Evolutionary conservation across 352 stramenopile species (phyloP).

Genomic region (Pythium sukuiense): DNA sequence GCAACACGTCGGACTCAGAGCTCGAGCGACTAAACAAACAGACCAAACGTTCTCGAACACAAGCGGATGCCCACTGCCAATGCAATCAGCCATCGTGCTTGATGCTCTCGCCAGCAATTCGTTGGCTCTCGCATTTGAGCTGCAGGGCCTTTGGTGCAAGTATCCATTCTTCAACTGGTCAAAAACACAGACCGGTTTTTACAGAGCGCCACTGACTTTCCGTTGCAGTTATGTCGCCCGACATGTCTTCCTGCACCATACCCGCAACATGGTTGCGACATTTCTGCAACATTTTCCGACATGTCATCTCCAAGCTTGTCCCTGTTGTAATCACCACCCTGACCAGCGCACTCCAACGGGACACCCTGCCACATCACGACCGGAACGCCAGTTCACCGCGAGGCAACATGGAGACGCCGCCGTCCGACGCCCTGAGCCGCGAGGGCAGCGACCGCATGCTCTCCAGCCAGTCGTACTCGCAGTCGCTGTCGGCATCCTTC

Average conservation of each 20-base stretch:
- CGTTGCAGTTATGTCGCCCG: neutral
- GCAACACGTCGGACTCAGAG: no score
- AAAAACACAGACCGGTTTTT: neutral
- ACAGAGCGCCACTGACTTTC: neutral
- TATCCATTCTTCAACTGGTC: conserved; percentile 1
- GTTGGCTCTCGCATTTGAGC: neutral
- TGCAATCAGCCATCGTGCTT: no score
- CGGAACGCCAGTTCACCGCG: neutral
- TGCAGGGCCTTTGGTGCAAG: neutral
- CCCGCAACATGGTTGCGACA: neutral
- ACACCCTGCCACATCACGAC: neutral
- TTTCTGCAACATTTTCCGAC: neutral
- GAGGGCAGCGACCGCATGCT: conserved; percentile 4
- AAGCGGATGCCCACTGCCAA: no score
- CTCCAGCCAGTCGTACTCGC: neutral
- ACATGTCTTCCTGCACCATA: neutral
- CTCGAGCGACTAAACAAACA: neutral
- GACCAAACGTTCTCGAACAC: neutral
- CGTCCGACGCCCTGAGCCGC: conserved; percentile 1
- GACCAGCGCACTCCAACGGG: neutral
- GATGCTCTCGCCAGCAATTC: neutral
- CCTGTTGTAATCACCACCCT: neutral
- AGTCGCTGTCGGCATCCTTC: neutral
- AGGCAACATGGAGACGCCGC: neutral
- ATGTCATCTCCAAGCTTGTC: neutral